Evolutionary conservation across 108 stramenopile species (phyloP).

Genomic region (Aurantiochytrium sp.): DNA sequence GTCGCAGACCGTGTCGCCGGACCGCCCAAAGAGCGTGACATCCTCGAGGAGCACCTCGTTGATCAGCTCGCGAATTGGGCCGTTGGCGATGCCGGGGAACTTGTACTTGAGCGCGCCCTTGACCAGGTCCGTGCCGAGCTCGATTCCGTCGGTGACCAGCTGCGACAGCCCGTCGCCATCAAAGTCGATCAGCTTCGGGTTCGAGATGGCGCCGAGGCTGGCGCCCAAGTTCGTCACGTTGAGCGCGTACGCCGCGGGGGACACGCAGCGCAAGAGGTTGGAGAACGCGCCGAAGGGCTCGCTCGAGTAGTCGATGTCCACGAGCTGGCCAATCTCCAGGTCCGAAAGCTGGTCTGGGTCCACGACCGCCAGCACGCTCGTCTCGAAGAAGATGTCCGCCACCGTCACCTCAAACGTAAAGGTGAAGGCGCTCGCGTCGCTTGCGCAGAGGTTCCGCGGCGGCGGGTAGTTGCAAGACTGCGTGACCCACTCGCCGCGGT

Average conservation of each 20-base stretch:
- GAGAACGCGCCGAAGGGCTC: neutral
- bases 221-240: neutral
- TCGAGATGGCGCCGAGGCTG: neutral
- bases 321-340: neutral
- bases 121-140: neutral
- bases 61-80: constrained; percentile 4
- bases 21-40: neutral
- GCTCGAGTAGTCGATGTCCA: neutral
- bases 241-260: neutral
- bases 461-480: neutral
- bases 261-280: neutral
- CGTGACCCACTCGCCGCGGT: constrained; percentile 13
- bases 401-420: neutral
- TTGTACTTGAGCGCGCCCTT: neutral
- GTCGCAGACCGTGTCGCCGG: neutral
- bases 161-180: neutral
- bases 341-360: neutral
- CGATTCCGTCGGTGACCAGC: neutral
- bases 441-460: neutral
- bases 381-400: neutral
- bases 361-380: neutral
- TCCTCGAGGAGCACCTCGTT: neutral
- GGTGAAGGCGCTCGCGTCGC: neutral
- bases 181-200: neutral
- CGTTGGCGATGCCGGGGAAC: constrained; percentile 21